Base-by-base conservation (phyloP, 192 early-diverging fungal species). In the Spinellus fusiger region DNA sequence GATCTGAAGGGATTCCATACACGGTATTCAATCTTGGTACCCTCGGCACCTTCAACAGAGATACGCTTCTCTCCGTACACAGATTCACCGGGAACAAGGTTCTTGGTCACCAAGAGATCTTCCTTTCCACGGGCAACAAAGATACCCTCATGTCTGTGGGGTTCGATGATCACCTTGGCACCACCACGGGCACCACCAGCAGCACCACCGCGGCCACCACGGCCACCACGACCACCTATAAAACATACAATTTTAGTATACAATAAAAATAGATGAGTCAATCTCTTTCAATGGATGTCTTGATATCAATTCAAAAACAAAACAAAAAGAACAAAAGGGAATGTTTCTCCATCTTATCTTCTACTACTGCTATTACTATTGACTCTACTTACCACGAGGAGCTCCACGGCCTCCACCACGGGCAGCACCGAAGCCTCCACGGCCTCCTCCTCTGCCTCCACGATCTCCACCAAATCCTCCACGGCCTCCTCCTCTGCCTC, bases 1-100 rank as follows among this genome's bases (percentile, higher is more conserved):
- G 94, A 97, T 67, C 96, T 85, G 90, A 98, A 98, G 62, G 96
- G 96, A 75, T 98, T 98, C 96, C 96, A 98, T 57, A 98, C 93
- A 65, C 96, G 87, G 80, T 98, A 98, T 79, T 98, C 96, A 34
- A 87, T 87, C 79, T 98, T 98, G 67, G 90, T 89, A 60, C 92
- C 92, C 50, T 98, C 96, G 57, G 84, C 73, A 56, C 94, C 95
- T 64, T 98, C 96, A 6, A 98, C 89, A 1, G 89, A 86, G 70
- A 99, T 91, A 68, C 96, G 85, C 88, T 99, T 99, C 77, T 99
- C 96, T 49, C 95, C 95, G 74, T 99, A 99, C 22, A 95, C 93
- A 48, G 87, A 73, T 79, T 99, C 96, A 37, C 96, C 96, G 44
- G 93, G 90, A 52, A 99, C 95, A 61, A 99, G 78, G 82, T 97